Percentiles rank a stretch among this genome's conserved stretches.
Conservation (phyloP, 768 basidiomycete genomes). For the Leccinum truebloodii region DNA sequence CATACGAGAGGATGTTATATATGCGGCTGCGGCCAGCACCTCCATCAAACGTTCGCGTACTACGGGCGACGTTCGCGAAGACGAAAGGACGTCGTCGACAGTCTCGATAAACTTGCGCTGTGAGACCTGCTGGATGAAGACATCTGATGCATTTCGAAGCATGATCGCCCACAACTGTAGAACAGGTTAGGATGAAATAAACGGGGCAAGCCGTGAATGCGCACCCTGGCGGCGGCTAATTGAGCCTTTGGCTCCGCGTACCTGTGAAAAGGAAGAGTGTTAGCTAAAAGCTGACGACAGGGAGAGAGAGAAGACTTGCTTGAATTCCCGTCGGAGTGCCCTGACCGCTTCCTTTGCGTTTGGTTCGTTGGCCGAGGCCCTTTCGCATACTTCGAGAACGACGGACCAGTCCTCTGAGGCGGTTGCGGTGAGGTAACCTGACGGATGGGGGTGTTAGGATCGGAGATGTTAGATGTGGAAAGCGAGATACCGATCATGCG, state of each 20-base stretch:
- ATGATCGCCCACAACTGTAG: constrained; percentile 85
- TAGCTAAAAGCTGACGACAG: too few species aligned
- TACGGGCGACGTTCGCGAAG: constrained; percentile 69
- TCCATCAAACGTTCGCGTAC: constrained; percentile 79
- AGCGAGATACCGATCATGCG: constrained; percentile 64
- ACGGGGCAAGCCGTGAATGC: constrained; percentile 24
- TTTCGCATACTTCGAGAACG: constrained; percentile 84
- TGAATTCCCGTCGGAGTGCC: too few species aligned
- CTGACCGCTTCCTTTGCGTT: constrained; percentile 73
- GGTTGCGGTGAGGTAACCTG: constrained; percentile 75
- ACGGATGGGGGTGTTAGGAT: background rate
- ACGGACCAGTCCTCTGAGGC: constrained; percentile 81
- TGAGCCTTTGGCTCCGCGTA: constrained; percentile 77
- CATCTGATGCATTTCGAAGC: constrained; percentile 75
- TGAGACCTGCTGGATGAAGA: constrained; percentile 69
- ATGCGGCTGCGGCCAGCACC: constrained; percentile 82
- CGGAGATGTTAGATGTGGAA: background rate
- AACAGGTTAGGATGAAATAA: constrained; percentile 2
- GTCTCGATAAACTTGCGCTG: constrained; percentile 79
- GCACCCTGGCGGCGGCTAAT: constrained; percentile 74
- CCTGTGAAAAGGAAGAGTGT: constrained; percentile 33
- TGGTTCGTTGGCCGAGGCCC: constrained; percentile 70
- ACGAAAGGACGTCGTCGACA: constrained; percentile 70
- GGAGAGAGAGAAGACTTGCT: too few species aligned
- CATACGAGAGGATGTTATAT: constrained; percentile 35